Evolutionary conservation across 108 stramenopile genomes (phyloP).

Genomic region (Aurantiochytrium sp.): DNA sequence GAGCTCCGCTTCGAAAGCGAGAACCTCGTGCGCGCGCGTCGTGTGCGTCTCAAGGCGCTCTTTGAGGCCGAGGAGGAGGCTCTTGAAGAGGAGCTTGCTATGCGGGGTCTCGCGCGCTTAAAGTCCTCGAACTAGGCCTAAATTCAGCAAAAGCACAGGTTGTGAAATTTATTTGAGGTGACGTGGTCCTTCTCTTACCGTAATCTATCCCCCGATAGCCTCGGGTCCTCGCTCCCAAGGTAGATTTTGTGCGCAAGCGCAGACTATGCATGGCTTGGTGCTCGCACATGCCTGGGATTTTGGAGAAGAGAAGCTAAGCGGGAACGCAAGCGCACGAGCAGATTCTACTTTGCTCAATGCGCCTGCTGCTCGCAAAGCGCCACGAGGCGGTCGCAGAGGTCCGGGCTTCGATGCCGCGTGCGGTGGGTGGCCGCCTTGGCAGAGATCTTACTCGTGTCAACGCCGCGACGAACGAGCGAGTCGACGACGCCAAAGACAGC

Average conservation of each 20-base stretch:
- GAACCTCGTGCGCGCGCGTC: neutral
- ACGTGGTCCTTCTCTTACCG: too few species aligned
- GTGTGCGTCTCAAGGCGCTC: neutral
- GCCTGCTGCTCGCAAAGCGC: neutral
- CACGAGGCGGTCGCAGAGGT: neutral
- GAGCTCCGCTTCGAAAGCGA: neutral
- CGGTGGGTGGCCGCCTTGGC: neutral
- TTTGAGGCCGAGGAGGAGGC: neutral
- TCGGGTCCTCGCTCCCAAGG: neutral
- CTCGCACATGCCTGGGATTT: neutral
- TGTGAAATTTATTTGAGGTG: too few species aligned
- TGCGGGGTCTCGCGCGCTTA: neutral
- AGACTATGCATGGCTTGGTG: neutral
- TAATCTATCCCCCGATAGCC: too few species aligned
- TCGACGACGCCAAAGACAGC: neutral
- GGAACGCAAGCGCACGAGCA: too few species aligned
- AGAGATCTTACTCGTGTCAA: neutral
- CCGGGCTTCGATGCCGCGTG: neutral
- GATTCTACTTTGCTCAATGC: neutral
- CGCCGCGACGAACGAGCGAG: neutral
- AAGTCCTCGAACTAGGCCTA: neutral
- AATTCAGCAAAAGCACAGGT: too few species aligned
- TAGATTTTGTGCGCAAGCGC: neutral
- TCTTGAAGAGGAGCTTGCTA: neutral
- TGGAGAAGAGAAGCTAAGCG: too few species aligned